Percentiles rank a stretch among this genome's conserved stretches.
Conservation (phyloP, 2,329 filamentous ascomycete genomes). For the Fusarium oligoseptatum region DNA sequence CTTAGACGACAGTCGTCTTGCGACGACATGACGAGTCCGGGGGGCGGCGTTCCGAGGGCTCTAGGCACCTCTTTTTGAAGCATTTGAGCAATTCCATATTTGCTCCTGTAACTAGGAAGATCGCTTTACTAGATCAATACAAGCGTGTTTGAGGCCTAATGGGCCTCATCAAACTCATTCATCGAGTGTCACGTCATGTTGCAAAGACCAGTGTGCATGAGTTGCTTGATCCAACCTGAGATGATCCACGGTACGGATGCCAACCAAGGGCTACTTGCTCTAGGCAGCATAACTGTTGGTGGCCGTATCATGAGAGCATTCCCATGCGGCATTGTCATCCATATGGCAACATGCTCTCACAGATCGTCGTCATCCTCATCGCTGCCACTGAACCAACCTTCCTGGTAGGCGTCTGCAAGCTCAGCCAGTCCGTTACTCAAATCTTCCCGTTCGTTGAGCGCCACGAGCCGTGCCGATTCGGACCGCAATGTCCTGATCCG, state of each 20-base stretch:
- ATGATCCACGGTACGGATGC: neutral
- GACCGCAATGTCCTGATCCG: slow-evolving; percentile 76
- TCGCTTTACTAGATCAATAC: slow-evolving; percentile 50
- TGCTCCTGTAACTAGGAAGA: slow-evolving; percentile 48
- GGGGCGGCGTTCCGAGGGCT: slow-evolving; percentile 3
- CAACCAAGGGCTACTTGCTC: neutral
- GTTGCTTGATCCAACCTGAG: neutral
- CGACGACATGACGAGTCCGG: slow-evolving; percentile 11
- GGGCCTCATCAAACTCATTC: slow-evolving; percentile 15
- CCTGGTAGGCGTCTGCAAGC: slow-evolving; percentile 88
- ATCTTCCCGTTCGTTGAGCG: slow-evolving; percentile 83
- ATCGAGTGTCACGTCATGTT: neutral
- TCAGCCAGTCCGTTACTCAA: slow-evolving; percentile 85
- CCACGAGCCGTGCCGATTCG: slow-evolving; percentile 73
- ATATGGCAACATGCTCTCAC: slow-evolving; percentile 20
- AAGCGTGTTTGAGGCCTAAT: slow-evolving; percentile 35
- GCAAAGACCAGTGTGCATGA: neutral
- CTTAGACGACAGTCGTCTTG: slow-evolving; percentile 1
- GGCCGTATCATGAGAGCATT: neutral
- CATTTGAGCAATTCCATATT: slow-evolving; percentile 26
- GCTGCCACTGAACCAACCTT: slow-evolving; percentile 85
- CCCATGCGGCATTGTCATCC: neutral
- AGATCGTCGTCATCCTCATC: slow-evolving; percentile 76
- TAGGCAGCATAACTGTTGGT: neutral
- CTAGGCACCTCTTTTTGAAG: slow-evolving; percentile 5